A percentile compares a stretch with the other conserved stretches of the same genome.
These are phyloP conservation scores for Anthracocystis setariae DNA, from an alignment of 1,284 basidiomycete genomes.

Conservation along the genomic window DNA sequence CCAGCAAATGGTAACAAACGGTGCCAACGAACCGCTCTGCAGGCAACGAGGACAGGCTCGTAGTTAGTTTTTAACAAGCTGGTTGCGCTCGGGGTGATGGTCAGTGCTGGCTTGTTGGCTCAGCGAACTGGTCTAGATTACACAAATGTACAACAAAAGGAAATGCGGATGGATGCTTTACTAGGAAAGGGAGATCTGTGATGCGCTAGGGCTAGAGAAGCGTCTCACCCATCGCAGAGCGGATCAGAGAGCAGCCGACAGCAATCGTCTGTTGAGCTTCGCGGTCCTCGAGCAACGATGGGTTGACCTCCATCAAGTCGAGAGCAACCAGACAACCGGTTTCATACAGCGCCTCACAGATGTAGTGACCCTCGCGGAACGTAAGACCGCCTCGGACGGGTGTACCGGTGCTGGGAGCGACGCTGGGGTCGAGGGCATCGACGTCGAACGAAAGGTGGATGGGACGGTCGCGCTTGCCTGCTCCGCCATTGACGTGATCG, in stretches of 20 bases:
- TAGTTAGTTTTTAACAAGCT: background rate
- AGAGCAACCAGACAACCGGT: constrained; percentile 90
- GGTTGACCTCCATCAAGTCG: constrained; percentile 87
- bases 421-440: constrained; percentile 83
- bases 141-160: constrained; percentile 18
- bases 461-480: constrained; percentile 75
- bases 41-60: no score
- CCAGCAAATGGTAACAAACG: no score
- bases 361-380: constrained; percentile 92
- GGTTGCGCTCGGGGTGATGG: background rate
- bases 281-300: constrained; percentile 78
- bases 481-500: constrained; percentile 80
- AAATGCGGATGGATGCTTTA: constrained; percentile 12
- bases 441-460: constrained; percentile 98
- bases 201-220: constrained; percentile 21
- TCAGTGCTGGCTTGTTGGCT: constrained; percentile 8
- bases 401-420: constrained; percentile 94
- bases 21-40: no score
- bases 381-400: constrained; percentile 93
- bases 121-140: constrained; percentile 27
- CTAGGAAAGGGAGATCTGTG: no score
- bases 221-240: constrained; percentile 80
- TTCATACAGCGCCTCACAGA: constrained; percentile 92
- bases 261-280: constrained; percentile 85
- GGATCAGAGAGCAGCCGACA: constrained; percentile 90